Evolutionary conservation across 768 basidiomycete genomes (phyloP).

Genomic region (Mycena rosella): DNA sequence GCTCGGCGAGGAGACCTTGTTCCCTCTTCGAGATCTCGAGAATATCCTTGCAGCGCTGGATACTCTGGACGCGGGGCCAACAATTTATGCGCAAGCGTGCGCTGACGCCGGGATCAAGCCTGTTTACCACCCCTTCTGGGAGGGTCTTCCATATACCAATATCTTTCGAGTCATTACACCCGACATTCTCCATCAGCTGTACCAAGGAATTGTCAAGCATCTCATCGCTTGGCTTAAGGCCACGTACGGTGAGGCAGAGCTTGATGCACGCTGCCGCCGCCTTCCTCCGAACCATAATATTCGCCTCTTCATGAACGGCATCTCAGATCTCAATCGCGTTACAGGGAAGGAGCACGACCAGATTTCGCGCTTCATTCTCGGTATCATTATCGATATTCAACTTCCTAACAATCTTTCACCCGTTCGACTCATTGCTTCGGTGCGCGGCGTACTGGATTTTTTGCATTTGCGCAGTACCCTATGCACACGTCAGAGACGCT

Average conservation of each 20-base stretch:
- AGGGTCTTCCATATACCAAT: neutral
- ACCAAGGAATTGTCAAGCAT: neutral
- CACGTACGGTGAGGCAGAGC: neutral
- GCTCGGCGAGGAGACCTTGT: neutral
- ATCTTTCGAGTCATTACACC: neutral
- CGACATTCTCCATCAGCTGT: neutral
- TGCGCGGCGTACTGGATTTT: neutral
- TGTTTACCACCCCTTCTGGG: neutral
- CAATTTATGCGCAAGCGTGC: neutral
- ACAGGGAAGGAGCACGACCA: neutral
- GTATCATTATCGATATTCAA: neutral
- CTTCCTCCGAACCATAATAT: neutral
- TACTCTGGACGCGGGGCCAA: neutral
- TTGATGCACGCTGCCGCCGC: neutral
- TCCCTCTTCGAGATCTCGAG: neutral
- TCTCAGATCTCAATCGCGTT: neutral
- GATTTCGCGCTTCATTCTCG: neutral
- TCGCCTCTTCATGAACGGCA: neutral
- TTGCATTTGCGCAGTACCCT: neutral
- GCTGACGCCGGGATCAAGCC: neutral
- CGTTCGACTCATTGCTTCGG: neutral
- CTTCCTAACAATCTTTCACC: neutral
- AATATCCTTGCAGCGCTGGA: neutral
- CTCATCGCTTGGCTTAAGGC: neutral
- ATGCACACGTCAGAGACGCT: neutral